Evolutionary conservation across 768 basidiomycete genomes (phyloP), one percentile per base, ranked within the genome.

Genomic region (Termitomyces sp.): DNA sequence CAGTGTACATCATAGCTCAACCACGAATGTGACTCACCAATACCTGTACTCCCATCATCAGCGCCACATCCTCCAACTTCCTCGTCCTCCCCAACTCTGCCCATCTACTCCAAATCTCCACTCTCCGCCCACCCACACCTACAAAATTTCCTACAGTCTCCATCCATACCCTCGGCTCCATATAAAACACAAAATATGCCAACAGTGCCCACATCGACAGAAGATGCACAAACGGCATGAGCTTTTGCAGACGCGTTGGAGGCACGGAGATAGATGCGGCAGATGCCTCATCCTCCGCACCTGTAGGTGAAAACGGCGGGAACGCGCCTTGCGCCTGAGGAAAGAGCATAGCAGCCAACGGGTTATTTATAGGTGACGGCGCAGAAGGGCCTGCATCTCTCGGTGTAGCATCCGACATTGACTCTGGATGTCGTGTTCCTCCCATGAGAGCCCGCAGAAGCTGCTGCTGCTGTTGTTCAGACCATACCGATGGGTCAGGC

Each of bases 201-300:
- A 91, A 67, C 53, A 93, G 66, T 22, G 66, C 65, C 84, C 89
- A 88, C 67, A 83, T 78, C 8, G 79, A 75, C 11, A 84, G 42
- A 24, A 89, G 61, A 65, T 92, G 90, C 22, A 90, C 51, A 56
- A 90, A 63, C 0, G 87, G 88, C 65, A 88, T 68, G 37, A 84
- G 62, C 57, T 82, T 86, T 60, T 86, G 85, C 34, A 84, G 48
- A 14, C 68, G 69, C 28, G 83, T 77, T 26, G 76, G 75, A 3
- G 74, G 55, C 24, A 34, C 9, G 0, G 54, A 37, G n/a, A 30
- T 50, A 17, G 42, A 53, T 9, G 55, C 37, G 4, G 24, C 64
- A 24, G 70, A 66, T 2, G 58, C 60, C 51, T 71, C 75, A 5
- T 67, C 70, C 7, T 62, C 61, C 21, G 62, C 64, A 2, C 44